phyloP scores from a whole-genome alignment of 257 asterid species.

The Solanum boliviense region DNA sequence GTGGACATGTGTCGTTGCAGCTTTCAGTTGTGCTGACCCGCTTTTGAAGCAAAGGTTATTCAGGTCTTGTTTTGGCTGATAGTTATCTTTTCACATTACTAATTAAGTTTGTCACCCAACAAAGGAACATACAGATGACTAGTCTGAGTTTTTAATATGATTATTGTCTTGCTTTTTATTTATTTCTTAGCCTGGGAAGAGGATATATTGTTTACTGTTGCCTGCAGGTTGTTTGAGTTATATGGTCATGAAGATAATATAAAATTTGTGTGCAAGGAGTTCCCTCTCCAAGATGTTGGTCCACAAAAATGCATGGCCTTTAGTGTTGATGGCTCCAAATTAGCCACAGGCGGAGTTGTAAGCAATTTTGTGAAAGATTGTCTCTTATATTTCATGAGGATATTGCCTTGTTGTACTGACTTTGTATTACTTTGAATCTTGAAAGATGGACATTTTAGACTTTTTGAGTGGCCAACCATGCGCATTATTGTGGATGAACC shows the following conservation, averaged over 20 bases:
- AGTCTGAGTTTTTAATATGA: not conserved
- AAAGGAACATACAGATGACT: not conserved
- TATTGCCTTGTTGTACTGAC: slow-evolving; percentile 1
- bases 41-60: not conserved
- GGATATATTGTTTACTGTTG: not conserved
- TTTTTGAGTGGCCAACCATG: slow-evolving; percentile 90
- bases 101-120: not conserved
- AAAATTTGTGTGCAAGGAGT: slow-evolving; percentile 43
- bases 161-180: not conserved
- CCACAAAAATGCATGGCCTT: slow-evolving; percentile 80
- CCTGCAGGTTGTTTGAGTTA: slow-evolving; percentile 65
- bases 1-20: not conserved
- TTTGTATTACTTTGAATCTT: slow-evolving; percentile 3
- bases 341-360: slow-evolving; percentile 89
- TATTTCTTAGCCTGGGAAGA: not conserved
- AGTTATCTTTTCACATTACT: not conserved
- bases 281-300: slow-evolving; percentile 58
- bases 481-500: slow-evolving; percentile 64
- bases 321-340: slow-evolving; percentile 85
- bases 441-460: slow-evolving; percentile 87
- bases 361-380: slow-evolving; percentile 20
- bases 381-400: not conserved
- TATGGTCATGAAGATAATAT: slow-evolving; percentile 42
- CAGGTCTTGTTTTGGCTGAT: not conserved
- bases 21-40: not conserved